phyloP scores from a whole-genome alignment of 495 filamentous ascomycete species.

The Copromyces sp. region DNA sequence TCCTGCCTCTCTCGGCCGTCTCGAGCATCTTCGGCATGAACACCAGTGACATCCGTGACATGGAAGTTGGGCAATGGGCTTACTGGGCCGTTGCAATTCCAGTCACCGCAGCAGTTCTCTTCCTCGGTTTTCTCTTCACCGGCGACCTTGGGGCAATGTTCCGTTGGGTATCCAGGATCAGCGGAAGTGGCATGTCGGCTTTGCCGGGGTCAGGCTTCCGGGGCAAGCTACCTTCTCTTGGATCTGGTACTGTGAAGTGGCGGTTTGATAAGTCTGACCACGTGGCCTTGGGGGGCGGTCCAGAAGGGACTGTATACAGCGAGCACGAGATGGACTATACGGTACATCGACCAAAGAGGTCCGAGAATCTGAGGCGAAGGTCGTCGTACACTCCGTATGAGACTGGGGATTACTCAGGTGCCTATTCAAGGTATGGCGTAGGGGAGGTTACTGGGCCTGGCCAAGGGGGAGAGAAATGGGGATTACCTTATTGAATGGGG shows the following conservation, averaged over 20 bases:
- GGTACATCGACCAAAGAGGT: not conserved
- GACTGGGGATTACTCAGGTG: not conserved
- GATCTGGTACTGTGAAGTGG: not conserved
- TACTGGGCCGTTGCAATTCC: slow-evolving; percentile 42
- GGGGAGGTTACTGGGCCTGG: not conserved
- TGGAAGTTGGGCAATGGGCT: slow-evolving; percentile 33
- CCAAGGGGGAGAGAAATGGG: not conserved
- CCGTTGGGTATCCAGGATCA: not conserved
- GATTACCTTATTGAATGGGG: not conserved
- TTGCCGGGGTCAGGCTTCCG: not conserved
- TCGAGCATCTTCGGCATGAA: slow-evolving; percentile 55
- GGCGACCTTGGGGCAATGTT: slow-evolving; percentile 8
- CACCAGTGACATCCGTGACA: slow-evolving; percentile 40
- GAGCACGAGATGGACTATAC: not conserved
- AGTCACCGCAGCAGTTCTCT: slow-evolving; percentile 30
- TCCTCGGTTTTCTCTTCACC: slow-evolving; percentile 27
- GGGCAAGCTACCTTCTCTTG: not conserved
- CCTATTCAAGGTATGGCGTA: not conserved
- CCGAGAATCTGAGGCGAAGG: not conserved
- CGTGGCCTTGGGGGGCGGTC: not conserved
- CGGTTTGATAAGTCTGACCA: not conserved
- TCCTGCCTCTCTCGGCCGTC: slow-evolving; percentile 52
- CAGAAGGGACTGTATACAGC: not conserved
- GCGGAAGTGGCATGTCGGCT: not conserved
- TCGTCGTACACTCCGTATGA: not conserved